These are phyloP conservation scores for Wickerhamomyces hampshirensis DNA, from an alignment of 805 yeast species.

Conservation along the genomic window DNA sequence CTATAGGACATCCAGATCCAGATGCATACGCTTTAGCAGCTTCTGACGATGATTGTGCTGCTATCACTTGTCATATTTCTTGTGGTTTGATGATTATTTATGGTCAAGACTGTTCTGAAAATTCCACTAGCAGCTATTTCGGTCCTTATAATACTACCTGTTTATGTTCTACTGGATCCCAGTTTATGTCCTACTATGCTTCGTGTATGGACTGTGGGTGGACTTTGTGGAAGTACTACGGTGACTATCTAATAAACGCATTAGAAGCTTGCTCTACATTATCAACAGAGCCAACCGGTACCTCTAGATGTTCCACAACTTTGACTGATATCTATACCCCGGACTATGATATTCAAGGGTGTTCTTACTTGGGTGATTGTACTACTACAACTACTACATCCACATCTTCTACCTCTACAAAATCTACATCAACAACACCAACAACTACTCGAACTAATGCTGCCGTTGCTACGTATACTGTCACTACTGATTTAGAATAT, in stretches of 20 bases:
- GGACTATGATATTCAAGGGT: constrained; percentile 6
- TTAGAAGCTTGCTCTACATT: constrained; percentile 23
- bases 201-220: constrained; percentile 32
- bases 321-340: constrained; percentile 11
- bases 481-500: constrained; percentile 11
- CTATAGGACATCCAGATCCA: constrained; percentile 19
- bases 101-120: constrained; percentile 26
- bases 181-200: constrained; percentile 19
- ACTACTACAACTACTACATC: constrained; percentile 7
- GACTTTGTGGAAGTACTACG: constrained; percentile 31
- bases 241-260: constrained; percentile 22
- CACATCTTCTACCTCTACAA: constrained; percentile 7
- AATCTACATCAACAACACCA: constrained; percentile 10
- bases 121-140: constrained; percentile 8
- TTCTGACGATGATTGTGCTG: constrained; percentile 24
- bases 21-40: constrained; percentile 25
- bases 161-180: constrained; percentile 17
- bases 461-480: constrained; percentile 6
- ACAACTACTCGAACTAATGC: constrained; percentile 3
- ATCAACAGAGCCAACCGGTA: constrained; percentile 28
- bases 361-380: constrained; percentile 9
- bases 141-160: constrained; percentile 20
- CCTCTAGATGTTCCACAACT: constrained; percentile 21
- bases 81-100: constrained; percentile 30
- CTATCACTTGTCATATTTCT: constrained; percentile 27